Percentiles rank a stretch among this genome's conserved stretches.
Evolutionary conservation across 148 eudicot genomes (phyloP).

Genomic region (Amaranthus palmeri): DNA sequence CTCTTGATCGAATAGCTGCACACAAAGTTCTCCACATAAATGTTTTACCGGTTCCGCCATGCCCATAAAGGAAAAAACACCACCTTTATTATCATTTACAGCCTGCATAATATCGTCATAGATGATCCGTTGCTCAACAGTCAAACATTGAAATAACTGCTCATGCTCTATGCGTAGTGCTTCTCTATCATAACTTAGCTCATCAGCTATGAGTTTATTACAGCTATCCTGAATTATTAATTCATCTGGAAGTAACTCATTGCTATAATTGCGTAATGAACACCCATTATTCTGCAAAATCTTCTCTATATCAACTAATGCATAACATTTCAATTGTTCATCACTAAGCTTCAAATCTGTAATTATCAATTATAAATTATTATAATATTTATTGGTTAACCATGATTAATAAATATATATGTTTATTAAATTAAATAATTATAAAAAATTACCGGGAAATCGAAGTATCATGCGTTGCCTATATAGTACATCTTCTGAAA

Average conservation of each 20-base stretch:
- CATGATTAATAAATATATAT: neutral
- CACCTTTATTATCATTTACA: too few species aligned
- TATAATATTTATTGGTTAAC: too few species aligned
- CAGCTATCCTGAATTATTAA: neutral
- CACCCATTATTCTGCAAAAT: neutral
- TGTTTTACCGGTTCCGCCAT: too few species aligned
- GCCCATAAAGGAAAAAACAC: too few species aligned
- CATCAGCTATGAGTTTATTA: slow-evolving; percentile 5
- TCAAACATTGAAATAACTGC: neutral
- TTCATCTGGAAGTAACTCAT: neutral
- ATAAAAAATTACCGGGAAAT: neutral
- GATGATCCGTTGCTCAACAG: too few species aligned
- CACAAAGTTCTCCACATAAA: too few species aligned
- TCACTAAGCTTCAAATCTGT: slow-evolving; percentile 3
- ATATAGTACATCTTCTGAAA: neutral
- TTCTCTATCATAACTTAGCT: neutral
- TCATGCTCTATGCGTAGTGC: neutral
- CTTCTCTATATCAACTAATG: neutral
- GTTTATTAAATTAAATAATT: too few species aligned
- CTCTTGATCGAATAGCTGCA: too few species aligned
- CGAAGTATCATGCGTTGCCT: neutral
- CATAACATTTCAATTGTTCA: neutral
- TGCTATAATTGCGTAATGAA: neutral
- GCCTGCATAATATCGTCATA: too few species aligned
- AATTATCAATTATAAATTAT: too few species aligned